These are phyloP conservation scores for Beauveria caledonica DNA, from an alignment of 2,329 filamentous ascomycete species.

Conservation along the genomic window DNA sequence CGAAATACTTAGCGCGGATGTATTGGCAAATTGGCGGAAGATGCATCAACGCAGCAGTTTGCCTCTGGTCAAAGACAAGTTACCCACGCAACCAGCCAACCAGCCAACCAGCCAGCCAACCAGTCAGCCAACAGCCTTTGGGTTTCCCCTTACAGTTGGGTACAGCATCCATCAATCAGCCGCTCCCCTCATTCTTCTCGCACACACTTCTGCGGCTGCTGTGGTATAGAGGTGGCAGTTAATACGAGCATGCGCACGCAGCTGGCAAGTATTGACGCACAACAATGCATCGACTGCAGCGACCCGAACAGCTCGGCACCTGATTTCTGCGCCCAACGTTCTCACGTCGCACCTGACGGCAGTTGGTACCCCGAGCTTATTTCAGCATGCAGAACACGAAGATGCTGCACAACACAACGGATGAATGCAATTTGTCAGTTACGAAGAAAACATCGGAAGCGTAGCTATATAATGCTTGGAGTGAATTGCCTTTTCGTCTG, in stretches of 20 bases:
- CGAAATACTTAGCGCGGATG: neutral
- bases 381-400: conserved; percentile 8
- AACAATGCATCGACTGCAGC: neutral
- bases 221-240: neutral
- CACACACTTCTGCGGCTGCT: neutral
- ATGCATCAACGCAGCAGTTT: neutral
- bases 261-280: conserved; percentile 1
- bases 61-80: neutral
- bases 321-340: neutral
- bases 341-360: neutral
- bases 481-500: neutral
- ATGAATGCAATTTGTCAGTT: neutral
- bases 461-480: neutral
- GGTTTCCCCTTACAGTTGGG: neutral
- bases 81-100: neutral
- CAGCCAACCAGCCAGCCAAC: too few species aligned
- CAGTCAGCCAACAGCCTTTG: neutral
- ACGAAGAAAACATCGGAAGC: neutral
- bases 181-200: neutral
- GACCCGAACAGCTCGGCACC: neutral
- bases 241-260: neutral
- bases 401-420: neutral
- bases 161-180: neutral
- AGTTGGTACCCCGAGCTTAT: neutral
- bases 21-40: neutral